Percentiles rank a stretch among this genome's conserved stretches.
Conservation (phyloP, 2,329 filamentous ascomycete genomes). For the Ustilaginoidea virens region DNA sequence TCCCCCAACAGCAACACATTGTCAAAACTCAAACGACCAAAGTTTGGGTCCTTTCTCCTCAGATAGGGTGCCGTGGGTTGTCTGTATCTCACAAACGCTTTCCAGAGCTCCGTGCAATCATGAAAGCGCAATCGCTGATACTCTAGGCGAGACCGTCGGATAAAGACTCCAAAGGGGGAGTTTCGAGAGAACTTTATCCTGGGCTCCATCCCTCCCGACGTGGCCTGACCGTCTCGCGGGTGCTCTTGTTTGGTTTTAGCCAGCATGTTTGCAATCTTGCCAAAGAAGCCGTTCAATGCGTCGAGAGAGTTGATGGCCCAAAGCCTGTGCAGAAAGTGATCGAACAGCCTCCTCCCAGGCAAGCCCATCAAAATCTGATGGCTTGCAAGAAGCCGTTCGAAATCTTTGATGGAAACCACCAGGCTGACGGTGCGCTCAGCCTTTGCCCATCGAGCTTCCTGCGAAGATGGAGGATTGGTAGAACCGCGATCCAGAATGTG, state of each 20-base stretch:
- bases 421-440: slow-evolving; percentile 35
- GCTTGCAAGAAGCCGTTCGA: slow-evolving; percentile 39
- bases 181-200: slow-evolving; percentile 50
- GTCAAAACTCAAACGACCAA: slow-evolving; percentile 42
- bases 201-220: slow-evolving; percentile 21
- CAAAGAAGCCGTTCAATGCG: slow-evolving; percentile 64
- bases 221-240: slow-evolving; percentile 35
- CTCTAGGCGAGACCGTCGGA: slow-evolving; percentile 63
- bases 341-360: slow-evolving; percentile 74
- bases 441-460: slow-evolving; percentile 25
- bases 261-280: slow-evolving; percentile 39
- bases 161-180: slow-evolving; percentile 69
- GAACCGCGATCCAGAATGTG: slow-evolving; percentile 42
- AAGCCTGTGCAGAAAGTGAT: slow-evolving; percentile 63
- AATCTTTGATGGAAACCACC: slow-evolving; percentile 39
- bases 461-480: slow-evolving; percentile 13
- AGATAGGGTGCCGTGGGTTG: slow-evolving; percentile 55
- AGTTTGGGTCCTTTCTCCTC: slow-evolving; percentile 44
- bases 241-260: slow-evolving; percentile 46
- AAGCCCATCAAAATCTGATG: slow-evolving; percentile 39
- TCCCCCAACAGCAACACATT: slow-evolving; percentile 35
- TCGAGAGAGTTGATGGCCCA: slow-evolving; percentile 78
- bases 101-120: slow-evolving; percentile 67
- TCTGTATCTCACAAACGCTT: slow-evolving; percentile 65
- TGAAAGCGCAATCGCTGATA: slow-evolving; percentile 69